These are phyloP conservation scores for Setaria italica DNA, from an alignment of 202 grass and related monocot species.

Conservation along the genomic window DNA sequence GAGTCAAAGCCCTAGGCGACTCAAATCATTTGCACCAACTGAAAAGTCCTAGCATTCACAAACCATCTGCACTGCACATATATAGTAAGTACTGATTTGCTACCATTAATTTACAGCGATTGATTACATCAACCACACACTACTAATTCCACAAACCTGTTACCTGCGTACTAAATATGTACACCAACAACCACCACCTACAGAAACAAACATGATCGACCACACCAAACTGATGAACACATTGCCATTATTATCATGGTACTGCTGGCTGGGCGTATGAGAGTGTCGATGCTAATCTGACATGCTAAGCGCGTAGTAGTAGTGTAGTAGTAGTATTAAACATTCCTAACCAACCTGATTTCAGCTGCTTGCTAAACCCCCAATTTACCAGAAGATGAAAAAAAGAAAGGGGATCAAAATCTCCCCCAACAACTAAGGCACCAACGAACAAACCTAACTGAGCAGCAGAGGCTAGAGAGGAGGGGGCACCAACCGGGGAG, in stretches of 20 bases:
- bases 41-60: neutral
- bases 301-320: neutral
- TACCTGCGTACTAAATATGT: constrained; percentile 3
- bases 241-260: neutral
- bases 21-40: neutral
- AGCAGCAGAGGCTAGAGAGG: neutral
- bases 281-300: neutral
- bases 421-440: constrained; percentile 3
- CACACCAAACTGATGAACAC: neutral
- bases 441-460: constrained; percentile 26
- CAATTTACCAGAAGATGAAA: neutral
- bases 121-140: neutral
- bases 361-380: neutral
- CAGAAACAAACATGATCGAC: constrained; percentile 11
- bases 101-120: constrained; percentile 17
- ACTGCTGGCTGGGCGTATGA: neutral
- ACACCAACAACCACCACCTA: neutral
- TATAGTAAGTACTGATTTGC: neutral
- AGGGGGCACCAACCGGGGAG: neutral
- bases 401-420: neutral
- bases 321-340: neutral
- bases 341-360: neutral
- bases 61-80: neutral
- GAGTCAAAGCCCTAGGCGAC: neutral
- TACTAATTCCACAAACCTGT: neutral